These are phyloP conservation scores for Trichaptum fuscoviolaceum DNA, from an alignment of 768 basidiomycete species.

Conservation along the genomic window DNA sequence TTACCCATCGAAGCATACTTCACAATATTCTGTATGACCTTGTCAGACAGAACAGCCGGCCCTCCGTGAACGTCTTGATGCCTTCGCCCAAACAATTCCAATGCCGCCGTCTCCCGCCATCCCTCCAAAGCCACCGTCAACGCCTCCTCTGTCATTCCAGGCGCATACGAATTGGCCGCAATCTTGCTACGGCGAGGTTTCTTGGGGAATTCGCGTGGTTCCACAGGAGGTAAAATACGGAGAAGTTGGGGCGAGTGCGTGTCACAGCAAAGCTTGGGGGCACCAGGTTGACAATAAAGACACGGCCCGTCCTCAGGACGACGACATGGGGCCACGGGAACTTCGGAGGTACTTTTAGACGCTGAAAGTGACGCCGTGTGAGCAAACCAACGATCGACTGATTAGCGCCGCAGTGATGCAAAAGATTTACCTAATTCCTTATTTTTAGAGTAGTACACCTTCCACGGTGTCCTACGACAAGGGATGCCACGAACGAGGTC, in stretches of 20 bases:
- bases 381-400: no score
- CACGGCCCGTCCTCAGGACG: no score
- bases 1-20: neutral
- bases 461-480: no score
- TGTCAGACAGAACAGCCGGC: neutral
- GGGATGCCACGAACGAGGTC: no score
- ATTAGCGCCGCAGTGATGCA: no score
- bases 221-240: neutral
- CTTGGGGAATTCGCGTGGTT: neutral
- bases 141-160: neutral
- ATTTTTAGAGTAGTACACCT: no score
- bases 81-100: neutral
- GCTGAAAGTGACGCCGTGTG: no score
- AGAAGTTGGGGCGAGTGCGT: neutral
- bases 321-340: no score
- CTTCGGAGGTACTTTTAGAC: no score
- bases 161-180: neutral
- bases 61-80: neutral
- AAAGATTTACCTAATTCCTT: no score
- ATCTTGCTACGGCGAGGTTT: neutral
- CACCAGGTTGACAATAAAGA: no score
- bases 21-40: neutral
- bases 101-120: neutral
- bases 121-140: neutral
- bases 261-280: neutral